Conservation (phyloP, 495 filamentous ascomycete genomes). For the Penicillium desertorum region DNA sequence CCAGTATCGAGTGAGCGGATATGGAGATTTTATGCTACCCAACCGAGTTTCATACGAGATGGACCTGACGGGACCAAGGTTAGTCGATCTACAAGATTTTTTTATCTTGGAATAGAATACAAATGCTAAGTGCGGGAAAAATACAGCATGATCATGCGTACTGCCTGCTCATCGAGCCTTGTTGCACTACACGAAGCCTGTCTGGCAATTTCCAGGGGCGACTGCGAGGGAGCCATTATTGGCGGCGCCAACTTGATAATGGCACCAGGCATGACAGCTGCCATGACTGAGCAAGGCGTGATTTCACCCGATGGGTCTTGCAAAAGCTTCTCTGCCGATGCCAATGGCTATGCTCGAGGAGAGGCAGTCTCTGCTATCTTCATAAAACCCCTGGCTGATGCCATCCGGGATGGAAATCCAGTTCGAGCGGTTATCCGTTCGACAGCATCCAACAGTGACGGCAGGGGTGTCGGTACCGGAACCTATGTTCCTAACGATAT, state of each 20-base stretch:
- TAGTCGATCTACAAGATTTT: neutral
- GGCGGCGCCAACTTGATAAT: conserved; percentile 46
- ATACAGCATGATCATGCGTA: conserved; percentile 30
- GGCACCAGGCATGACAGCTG: conserved; percentile 30
- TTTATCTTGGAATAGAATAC: neutral
- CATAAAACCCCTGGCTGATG: conserved; percentile 33
- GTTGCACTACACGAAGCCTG: conserved; percentile 31
- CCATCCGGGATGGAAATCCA: conserved; percentile 35
- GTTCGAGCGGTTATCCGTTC: conserved; percentile 42
- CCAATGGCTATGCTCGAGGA: conserved; percentile 63
- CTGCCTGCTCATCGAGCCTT: conserved; percentile 36
- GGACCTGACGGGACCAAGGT: conserved; percentile 33
- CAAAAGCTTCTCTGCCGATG: conserved; percentile 58
- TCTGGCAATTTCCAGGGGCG: conserved; percentile 19
- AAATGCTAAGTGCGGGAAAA: neutral
- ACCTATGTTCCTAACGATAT: conserved; percentile 23
- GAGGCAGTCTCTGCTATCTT: conserved; percentile 48
- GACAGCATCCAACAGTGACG: conserved; percentile 35
- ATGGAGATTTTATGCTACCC: conserved; percentile 29
- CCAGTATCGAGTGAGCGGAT: conserved; percentile 22
- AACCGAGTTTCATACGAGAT: conserved; percentile 38
- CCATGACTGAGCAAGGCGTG: conserved; percentile 34
- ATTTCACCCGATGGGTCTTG: conserved; percentile 38
- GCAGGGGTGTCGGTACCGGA: conserved; percentile 22
- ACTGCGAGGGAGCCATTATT: conserved; percentile 44